A percentile compares a stretch with the other conserved stretches of the same genome.
phyloP scores from a whole-genome alignment of 495 filamentous ascomycete species.

The Aspergillus leporis region DNA sequence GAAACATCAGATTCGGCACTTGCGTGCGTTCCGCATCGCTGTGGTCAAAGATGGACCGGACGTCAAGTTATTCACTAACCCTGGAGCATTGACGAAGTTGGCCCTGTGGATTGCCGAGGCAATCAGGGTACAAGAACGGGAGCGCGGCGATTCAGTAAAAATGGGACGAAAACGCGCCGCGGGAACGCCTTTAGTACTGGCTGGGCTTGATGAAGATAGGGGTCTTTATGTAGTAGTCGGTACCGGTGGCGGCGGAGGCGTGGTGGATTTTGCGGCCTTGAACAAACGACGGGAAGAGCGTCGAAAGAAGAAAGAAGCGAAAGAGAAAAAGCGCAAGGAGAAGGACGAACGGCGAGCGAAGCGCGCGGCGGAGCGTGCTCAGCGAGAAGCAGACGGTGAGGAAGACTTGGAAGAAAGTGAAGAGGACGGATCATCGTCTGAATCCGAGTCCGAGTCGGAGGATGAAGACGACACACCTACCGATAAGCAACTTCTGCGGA shows the following conservation, averaged over 20 bases:
- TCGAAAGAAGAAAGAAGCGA: slow-evolving; percentile 58
- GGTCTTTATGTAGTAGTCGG: slow-evolving; percentile 92
- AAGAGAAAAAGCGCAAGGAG: slow-evolving; percentile 60
- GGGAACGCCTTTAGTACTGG: slow-evolving; percentile 85
- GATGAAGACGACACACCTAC: slow-evolving; percentile 58
- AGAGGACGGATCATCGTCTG: slow-evolving; percentile 46
- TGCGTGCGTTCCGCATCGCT: slow-evolving; percentile 90
- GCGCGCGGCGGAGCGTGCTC: slow-evolving; percentile 43
- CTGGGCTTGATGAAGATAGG: slow-evolving; percentile 81
- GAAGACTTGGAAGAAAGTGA: slow-evolving; percentile 59
- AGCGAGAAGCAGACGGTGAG: slow-evolving; percentile 56
- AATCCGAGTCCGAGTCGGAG: slow-evolving; percentile 57
- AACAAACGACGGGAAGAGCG: slow-evolving; percentile 66
- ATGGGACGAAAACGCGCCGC: slow-evolving; percentile 56
- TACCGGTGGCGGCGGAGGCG: slow-evolving; percentile 70
- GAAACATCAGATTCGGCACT: slow-evolving; percentile 89
- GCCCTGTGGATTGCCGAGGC: slow-evolving; percentile 94
- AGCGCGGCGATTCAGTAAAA: slow-evolving; percentile 67
- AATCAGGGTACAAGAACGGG: slow-evolving; percentile 82
- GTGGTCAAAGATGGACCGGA: slow-evolving; percentile 96
- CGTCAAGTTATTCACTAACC: slow-evolving; percentile 83
- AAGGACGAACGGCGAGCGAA: slow-evolving; percentile 57
- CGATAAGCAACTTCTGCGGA: slow-evolving; percentile 68
- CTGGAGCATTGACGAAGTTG: slow-evolving; percentile 87
- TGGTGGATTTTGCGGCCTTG: slow-evolving; percentile 61